Evolutionary conservation across 2,329 filamentous ascomycete species (phyloP).

Genomic region (Nigrograna mackinnonii): DNA sequence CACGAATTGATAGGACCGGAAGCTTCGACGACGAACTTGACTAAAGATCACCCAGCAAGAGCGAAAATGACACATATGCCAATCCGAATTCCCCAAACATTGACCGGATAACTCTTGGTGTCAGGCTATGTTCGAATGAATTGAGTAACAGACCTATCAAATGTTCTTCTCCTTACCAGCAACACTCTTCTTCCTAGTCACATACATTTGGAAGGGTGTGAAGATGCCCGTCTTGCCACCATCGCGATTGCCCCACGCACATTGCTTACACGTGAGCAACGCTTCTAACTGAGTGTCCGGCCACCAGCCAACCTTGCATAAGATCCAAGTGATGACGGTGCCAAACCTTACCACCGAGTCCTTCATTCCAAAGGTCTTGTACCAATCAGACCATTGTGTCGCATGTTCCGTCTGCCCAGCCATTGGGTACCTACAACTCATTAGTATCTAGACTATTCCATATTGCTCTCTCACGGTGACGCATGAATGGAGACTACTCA

Average conservation of each 20-base stretch:
- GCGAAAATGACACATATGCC: no score
- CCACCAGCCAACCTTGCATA: not conserved
- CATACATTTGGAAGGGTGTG: not conserved
- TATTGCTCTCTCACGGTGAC: no score
- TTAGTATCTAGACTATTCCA: no score
- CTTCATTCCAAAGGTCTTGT: not conserved
- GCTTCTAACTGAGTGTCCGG: not conserved
- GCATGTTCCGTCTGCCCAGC: not conserved
- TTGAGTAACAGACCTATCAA: no score
- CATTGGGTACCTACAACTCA: not conserved
- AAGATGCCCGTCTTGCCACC: not conserved
- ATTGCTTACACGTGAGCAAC: not conserved
- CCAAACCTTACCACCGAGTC: not conserved
- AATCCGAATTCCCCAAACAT: no score
- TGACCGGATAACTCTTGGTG: no score
- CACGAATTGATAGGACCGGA: no score
- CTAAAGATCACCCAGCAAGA: no score
- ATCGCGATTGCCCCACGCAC: not conserved
- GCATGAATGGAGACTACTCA: not conserved
- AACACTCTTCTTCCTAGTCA: not conserved
- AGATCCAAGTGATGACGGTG: not conserved
- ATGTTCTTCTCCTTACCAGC: not conserved
- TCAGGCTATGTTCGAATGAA: no score
- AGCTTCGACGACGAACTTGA: no score
- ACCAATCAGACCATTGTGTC: not conserved